Evolutionary conservation across 106 monocot species (phyloP), one percentile per base, ranked within the genome.

Genomic region (Chionographis japonica): DNA sequence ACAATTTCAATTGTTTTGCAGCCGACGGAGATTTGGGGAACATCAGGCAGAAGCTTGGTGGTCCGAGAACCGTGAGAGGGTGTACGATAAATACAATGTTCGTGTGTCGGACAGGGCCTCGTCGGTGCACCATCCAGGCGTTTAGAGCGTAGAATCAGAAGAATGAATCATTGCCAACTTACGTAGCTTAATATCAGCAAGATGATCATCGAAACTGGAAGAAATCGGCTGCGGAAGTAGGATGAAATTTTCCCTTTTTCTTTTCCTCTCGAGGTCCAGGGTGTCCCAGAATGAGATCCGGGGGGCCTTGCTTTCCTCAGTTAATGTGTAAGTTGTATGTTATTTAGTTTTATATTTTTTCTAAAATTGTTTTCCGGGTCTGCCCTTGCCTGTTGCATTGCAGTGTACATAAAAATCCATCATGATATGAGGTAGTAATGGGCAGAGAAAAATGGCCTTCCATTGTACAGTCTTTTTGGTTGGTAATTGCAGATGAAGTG

Each of bases 1-100:
- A 36, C 13, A 2, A 6, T 59, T 8, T 17, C 12, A 8, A 14
- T 37, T 3, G 38, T 9, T 51, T 42, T 68, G 69, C 76, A 95
- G 95, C 60, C 88, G 95, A 38, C 79, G 95, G 62, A 89, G 84
- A 78, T 97, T 97, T 76, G 86, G 86, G 13, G 95, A 92, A 75
- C 81, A 97, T 66, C 95, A 92, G 60, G 95, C 95, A 40, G 92
- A 97, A 71, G 49, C 78, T 11, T 97, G 95, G 95, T 97, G 95
- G 95, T 86, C 81, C 12, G 88, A 84, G 55, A 92, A 97, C 65
- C 86, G 89, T 3, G 77, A 80, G 27, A 89, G 61, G 58, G 95
- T 97, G 6, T 92, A 97, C 50, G 78, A 86, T 58, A 89, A 77
- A 59, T 89, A 86, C 69, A 89, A 92, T 62, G 89, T 97, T 66